phyloP scores from a whole-genome alignment of 352 stramenopile genomes.

The Peronospora belbahrii region DNA sequence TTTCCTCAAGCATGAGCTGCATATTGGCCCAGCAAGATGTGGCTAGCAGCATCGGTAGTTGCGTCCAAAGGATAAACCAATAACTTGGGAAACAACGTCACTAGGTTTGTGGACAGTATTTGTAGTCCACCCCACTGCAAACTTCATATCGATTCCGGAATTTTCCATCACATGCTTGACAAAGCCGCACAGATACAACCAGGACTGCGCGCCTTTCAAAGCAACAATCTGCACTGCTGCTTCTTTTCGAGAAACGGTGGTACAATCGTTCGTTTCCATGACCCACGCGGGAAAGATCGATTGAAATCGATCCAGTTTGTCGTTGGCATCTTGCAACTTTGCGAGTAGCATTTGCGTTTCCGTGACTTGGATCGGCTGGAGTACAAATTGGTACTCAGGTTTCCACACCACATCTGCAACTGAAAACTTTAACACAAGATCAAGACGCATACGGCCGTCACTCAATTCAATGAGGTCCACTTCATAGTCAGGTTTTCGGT shows the following conservation, averaged over 20 bases:
- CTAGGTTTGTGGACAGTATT: neutral
- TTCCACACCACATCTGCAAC: constrained; percentile 19
- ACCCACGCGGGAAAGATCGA: constrained; percentile 21
- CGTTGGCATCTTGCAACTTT: constrained; percentile 19
- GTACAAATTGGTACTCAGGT: constrained; percentile 25
- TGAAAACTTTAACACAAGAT: constrained; percentile 16
- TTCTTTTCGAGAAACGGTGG: neutral
- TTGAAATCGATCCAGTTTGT: constrained; percentile 20
- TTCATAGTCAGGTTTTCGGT: constrained; percentile 6
- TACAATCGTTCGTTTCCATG: neutral
- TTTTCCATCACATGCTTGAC: constrained; percentile 7
- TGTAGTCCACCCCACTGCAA: constrained; percentile 1
- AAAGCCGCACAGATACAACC: constrained; percentile 14
- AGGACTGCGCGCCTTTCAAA: constrained; percentile 13
- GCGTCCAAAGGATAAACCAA: constrained; percentile 2
- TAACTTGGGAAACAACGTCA: constrained; percentile 4
- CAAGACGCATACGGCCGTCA: constrained; percentile 18
- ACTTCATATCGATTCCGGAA: constrained; percentile 1
- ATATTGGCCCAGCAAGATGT: constrained; percentile 12
- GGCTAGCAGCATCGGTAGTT: neutral
- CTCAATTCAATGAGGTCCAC: constrained; percentile 21
- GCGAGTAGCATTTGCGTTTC: constrained; percentile 23
- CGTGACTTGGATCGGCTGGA: constrained; percentile 20
- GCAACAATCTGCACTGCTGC: constrained; percentile 11
- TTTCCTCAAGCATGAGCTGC: neutral